phyloP scores from a whole-genome alignment of 352 stramenopile species.

The Phytophthora fragariaefolia region DNA sequence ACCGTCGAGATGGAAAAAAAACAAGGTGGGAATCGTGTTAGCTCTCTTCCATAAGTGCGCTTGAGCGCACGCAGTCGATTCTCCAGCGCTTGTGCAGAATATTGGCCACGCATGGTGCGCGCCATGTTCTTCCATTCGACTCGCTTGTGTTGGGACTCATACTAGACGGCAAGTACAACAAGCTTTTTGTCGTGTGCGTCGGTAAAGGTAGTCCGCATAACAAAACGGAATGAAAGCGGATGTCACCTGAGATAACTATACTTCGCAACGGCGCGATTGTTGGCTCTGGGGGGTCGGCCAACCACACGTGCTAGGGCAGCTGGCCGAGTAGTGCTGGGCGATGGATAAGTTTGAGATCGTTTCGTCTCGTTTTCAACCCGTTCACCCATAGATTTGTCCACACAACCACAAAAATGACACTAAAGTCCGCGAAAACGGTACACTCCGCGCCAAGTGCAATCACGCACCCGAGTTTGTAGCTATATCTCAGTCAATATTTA shows the following conservation, averaged over 20 bases:
- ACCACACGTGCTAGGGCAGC: no score
- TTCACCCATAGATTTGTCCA: no score
- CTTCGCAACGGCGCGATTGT: neutral
- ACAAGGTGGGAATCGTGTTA: neutral
- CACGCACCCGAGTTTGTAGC: no score
- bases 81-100: neutral
- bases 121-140: neutral
- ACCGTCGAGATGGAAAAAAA: neutral
- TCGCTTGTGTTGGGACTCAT: neutral
- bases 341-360: no score
- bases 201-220: neutral
- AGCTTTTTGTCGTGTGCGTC: neutral
- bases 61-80: neutral
- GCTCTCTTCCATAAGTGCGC: neutral
- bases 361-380: no score
- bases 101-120: neutral
- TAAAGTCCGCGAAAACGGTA: no score
- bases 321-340: no score
- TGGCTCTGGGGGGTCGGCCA: no score
- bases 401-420: no score
- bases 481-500: no score
- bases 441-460: no score
- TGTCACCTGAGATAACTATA: neutral
- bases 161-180: neutral
- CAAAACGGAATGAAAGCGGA: neutral